Evolutionary conservation across 257 asterid species (phyloP).

Genomic region (Lavandula angustifolia): DNA sequence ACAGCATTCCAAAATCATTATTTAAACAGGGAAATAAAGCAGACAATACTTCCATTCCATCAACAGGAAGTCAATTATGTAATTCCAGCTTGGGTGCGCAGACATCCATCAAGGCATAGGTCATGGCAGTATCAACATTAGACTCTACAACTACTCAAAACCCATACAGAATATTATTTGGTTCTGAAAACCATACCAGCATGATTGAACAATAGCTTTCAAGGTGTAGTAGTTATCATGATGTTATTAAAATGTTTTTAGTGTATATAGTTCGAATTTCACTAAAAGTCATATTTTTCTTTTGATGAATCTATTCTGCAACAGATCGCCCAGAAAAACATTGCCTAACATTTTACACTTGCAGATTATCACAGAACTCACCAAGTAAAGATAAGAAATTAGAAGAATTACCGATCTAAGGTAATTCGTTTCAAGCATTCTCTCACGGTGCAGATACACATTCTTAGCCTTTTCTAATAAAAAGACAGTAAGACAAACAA

Average conservation of each 20-base stretch:
- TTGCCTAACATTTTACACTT: not conserved
- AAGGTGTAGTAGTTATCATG: not conserved
- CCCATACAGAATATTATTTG: not conserved
- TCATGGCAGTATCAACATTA: not conserved
- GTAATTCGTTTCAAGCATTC: not conserved
- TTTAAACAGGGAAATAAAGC: not conserved
- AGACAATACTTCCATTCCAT: not conserved
- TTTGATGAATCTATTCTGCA: not conserved
- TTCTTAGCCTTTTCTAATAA: not conserved
- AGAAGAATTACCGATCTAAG: constrained; percentile 6
- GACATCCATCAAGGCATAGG: not conserved
- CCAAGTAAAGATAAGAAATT: not conserved
- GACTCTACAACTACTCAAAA: constrained; percentile 1
- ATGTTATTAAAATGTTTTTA: not conserved
- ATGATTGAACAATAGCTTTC: not conserved
- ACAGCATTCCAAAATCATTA: not conserved
- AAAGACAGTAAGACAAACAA: not conserved
- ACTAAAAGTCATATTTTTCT: constrained; percentile 19
- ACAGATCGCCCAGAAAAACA: constrained; percentile 9
- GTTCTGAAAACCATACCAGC: not conserved
- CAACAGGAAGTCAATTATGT: not conserved
- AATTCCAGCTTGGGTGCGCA: not conserved
- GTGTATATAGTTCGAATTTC: not conserved
- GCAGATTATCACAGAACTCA: not conserved
- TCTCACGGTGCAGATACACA: not conserved